Base-by-base conservation (phyloP, 2,329 filamentous ascomycete genomes). In the Fusarium domesticum region DNA sequence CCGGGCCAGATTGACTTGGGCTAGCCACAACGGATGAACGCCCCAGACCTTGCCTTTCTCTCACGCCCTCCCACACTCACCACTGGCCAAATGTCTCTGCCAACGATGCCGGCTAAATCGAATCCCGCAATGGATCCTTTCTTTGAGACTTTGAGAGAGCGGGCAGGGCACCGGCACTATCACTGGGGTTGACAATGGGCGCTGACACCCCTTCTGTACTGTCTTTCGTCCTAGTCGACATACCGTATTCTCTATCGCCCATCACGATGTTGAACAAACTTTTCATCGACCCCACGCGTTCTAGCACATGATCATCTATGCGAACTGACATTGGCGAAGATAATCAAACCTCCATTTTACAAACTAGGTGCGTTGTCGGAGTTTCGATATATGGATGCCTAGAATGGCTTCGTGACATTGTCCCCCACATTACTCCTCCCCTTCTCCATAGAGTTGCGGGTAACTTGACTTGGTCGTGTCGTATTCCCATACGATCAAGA, bases 271-370 rank as follows among this genome's bases (percentile, higher is more conserved):
- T n/a, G n/a, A n/a, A n/a, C n/a, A n/a, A n/a, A n/a, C n/a, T n/a
- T n/a, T n/a, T n/a, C n/a, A n/a, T n/a, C n/a, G n/a, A n/a, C n/a
- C 43, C 51, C 51, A 54, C 48, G 48, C 42, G 14, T 49, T 37
- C 51, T 39, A 51, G 39, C 51, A 40, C 51, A 54, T 55, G 51
- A 54, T 44, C 44, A 35, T 19, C 20, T 36, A 20, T 25, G 31
- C 23, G 45, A 33, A 19, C 39, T 7, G 18, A 43, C 44, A 54
- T 54, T 54, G 51, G 51, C 7, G 36, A 14, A 49, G 14, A 43
- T 37, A 19, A 18, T 17, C 16, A 15, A 6, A 16, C 31, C 37
- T 39, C 42, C 46, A 37, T 43, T 32, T 12, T 32, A 30, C 25
- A 20, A 32, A 17, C 36, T 20, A 20, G 14, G 36, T 39, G 30